Evolutionary conservation across 192 early-diverging fungal genomes (phyloP).

Genomic region (Backusella psychrophila): DNA sequence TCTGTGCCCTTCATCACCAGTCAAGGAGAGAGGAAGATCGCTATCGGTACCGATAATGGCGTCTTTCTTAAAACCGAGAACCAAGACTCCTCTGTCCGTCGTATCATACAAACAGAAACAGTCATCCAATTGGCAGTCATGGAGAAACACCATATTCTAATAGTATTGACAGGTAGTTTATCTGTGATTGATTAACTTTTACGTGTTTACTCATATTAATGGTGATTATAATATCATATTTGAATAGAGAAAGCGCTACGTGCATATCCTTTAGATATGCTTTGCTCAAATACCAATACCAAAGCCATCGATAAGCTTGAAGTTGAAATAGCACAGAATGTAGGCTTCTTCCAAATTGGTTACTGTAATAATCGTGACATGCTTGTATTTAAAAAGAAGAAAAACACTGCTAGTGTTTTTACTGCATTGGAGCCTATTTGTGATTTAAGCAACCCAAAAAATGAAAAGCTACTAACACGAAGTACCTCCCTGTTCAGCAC

Average conservation of each 20-base stretch:
- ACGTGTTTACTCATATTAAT: not conserved
- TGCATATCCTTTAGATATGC: slow-evolving; percentile 74
- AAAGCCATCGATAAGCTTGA: slow-evolving; percentile 41
- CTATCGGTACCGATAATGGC: slow-evolving; percentile 85
- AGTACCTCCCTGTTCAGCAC: slow-evolving; percentile 9
- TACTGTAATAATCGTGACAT: slow-evolving; percentile 31
- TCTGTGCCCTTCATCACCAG: slow-evolving; percentile 38
- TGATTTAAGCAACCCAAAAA: slow-evolving; percentile 31
- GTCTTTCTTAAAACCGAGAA: slow-evolving; percentile 57
- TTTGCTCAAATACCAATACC: slow-evolving; percentile 59
- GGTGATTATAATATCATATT: not conserved
- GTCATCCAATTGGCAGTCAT: slow-evolving; percentile 84
- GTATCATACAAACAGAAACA: slow-evolving; percentile 66
- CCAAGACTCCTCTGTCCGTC: slow-evolving; percentile 49
- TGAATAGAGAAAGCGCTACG: slow-evolving; percentile 61
- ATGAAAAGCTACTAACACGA: slow-evolving; percentile 13
- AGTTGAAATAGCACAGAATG: slow-evolving; percentile 21
- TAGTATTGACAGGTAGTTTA: slow-evolving; percentile 75
- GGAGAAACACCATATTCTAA: slow-evolving; percentile 73
- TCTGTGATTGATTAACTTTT: not conserved
- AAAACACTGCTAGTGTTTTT: slow-evolving; percentile 24
- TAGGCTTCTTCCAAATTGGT: slow-evolving; percentile 29
- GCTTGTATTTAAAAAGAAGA: slow-evolving; percentile 24
- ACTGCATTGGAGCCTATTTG: slow-evolving; percentile 25
- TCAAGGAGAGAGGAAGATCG: slow-evolving; percentile 55